Percentiles rank a stretch among this genome's conserved stretches.
Evolutionary conservation across 1,284 basidiomycete genomes (phyloP).

Genomic region (Amylostereum chailletii): DNA sequence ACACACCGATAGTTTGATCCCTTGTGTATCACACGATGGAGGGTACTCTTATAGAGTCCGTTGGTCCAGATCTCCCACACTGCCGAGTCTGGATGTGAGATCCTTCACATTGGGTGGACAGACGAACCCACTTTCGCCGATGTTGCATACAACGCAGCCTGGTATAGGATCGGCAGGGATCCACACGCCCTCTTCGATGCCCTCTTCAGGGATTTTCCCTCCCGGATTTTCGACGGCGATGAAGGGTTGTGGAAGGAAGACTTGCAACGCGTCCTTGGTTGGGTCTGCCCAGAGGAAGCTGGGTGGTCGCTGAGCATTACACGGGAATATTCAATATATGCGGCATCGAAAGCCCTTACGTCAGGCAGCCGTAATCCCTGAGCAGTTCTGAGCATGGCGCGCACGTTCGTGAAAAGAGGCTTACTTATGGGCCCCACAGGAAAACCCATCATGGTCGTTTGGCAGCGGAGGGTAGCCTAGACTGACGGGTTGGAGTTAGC

Average conservation of each 20-base stretch:
- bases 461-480: slow-evolving; percentile 82
- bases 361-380: slow-evolving; percentile 82
- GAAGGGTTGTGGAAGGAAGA: slow-evolving; percentile 50
- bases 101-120: too few species aligned
- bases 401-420: slow-evolving; percentile 7
- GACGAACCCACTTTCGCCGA: slow-evolving; percentile 65
- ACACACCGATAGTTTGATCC: slow-evolving; percentile 63
- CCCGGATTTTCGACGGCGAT: slow-evolving; percentile 27
- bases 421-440: slow-evolving; percentile 80
- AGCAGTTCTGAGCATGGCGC: slow-evolving; percentile 2
- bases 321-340: not conserved
- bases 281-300: slow-evolving; percentile 78
- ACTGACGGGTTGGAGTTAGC: slow-evolving; percentile 1
- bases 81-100: slow-evolving; percentile 15
- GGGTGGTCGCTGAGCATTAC: slow-evolving; percentile 2
- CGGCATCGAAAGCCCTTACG: slow-evolving; percentile 34
- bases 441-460: slow-evolving; percentile 65
- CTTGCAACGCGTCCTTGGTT: slow-evolving; percentile 72
- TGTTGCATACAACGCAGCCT: slow-evolving; percentile 74
- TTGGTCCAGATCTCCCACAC: slow-evolving; percentile 86
- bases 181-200: slow-evolving; percentile 57
- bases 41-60: slow-evolving; percentile 67
- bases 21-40: slow-evolving; percentile 73
- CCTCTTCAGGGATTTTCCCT: slow-evolving; percentile 36
- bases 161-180: slow-evolving; percentile 73